A percentile compares a stretch with the other conserved stretches of the same genome.
These are phyloP conservation scores for Eucalyptus curtisii DNA, from an alignment of 345 rosid genomes.

Conservation along the genomic window DNA sequence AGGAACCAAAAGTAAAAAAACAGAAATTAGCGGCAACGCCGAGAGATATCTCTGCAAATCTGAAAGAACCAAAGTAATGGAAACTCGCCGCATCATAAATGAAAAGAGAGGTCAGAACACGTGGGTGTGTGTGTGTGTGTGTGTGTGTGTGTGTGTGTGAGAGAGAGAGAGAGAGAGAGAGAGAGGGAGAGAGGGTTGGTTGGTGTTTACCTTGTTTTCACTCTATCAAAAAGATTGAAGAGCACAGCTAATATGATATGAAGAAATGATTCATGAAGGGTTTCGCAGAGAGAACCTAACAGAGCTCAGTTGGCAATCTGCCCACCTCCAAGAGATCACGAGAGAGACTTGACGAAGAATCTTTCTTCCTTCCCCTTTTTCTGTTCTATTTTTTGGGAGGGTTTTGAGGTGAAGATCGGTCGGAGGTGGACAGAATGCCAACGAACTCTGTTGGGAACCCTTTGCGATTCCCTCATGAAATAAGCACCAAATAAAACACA, in stretches of 20 bases:
- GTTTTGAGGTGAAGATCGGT: not conserved
- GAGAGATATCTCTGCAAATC: not conserved
- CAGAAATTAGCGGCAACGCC: not conserved
- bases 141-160: accelerated
- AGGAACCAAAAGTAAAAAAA: not conserved
- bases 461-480: constrained; percentile 59
- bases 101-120: not conserved
- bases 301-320: constrained; percentile 79
- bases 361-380: not conserved
- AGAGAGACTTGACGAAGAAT: not conserved
- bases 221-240: not conserved
- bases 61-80: not conserved
- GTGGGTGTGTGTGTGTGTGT: not conserved
- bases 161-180: not conserved
- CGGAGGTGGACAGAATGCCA: constrained; percentile 99
- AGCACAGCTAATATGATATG: not conserved
- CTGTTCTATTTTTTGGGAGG: not conserved
- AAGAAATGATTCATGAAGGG: constrained; percentile 7
- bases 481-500: not conserved
- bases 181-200: not conserved
- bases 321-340: constrained; percentile 53
- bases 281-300: constrained; percentile 79
- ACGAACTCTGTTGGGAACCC: constrained; percentile 73
- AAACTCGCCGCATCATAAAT: not conserved
- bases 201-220: not conserved